Conservation (phyloP, 1,139 yeast species). For the Zhuliangozyma blackwelliae region DNA sequence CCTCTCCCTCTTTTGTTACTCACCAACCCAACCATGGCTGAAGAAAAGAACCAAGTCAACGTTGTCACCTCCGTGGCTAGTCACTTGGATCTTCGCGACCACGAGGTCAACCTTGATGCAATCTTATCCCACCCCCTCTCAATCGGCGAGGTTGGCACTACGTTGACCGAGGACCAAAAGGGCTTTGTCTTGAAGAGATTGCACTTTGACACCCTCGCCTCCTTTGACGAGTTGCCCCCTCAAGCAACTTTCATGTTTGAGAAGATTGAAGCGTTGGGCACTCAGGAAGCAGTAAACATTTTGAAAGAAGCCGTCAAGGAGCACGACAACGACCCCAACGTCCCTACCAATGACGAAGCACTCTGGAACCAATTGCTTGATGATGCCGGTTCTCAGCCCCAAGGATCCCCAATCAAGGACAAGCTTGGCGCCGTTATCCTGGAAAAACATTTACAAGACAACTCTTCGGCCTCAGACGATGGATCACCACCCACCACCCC, state of each 20-base stretch:
- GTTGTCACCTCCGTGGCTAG: background rate
- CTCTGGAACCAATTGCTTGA: slow-evolving; percentile 3
- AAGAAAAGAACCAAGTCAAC: too few species aligned
- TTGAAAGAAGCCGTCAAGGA: slow-evolving; percentile 15
- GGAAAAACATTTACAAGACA: background rate
- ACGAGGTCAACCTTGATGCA: slow-evolving; percentile 16
- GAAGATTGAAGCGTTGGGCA: slow-evolving; percentile 19
- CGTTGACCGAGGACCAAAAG: slow-evolving; percentile 24
- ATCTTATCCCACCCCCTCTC: slow-evolving; percentile 14
- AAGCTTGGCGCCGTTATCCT: background rate
- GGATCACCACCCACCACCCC: background rate
- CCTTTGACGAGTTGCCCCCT: slow-evolving; percentile 25
- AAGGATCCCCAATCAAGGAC: background rate
- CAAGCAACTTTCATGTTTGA: slow-evolving; percentile 26
- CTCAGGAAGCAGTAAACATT: slow-evolving; percentile 19
- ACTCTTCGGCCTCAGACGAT: slow-evolving; percentile 1
- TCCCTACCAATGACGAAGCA: slow-evolving; percentile 9
- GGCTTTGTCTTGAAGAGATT: slow-evolving; percentile 23
- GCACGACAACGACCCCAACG: slow-evolving; percentile 19
- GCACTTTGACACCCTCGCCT: slow-evolving; percentile 21
- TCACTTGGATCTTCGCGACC: slow-evolving; percentile 6
- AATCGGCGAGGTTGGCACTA: slow-evolving; percentile 22
- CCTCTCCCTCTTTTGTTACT: too few species aligned
- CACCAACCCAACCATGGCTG: too few species aligned
- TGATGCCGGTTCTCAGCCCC: background rate